Base-by-base conservation (phyloP, 1,139 yeast genomes). In the Keqinozyma sinolaborantium region DNA sequence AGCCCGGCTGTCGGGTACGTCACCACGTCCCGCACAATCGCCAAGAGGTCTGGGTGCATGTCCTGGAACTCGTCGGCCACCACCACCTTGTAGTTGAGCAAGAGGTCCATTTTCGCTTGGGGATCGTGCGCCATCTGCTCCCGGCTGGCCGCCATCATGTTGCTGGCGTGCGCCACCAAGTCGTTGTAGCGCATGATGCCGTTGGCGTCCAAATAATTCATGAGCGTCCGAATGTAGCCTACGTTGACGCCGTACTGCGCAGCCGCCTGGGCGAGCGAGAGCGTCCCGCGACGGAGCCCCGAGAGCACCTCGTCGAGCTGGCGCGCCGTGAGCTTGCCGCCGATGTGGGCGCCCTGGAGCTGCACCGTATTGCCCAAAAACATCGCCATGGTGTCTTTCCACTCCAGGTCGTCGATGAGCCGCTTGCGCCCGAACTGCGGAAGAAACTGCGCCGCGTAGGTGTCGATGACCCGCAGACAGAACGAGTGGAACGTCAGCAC, bases 11-110 rank as follows among this genome's bases (percentile, higher is more conserved):
- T 51, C 2, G 66, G 67, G 42, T 65, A 63, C 7, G 34, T 35
- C 2, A 53, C 52, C 3, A 81, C 50, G 2, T 52, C 46, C 28
- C 57, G 50, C 3, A 82, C 53, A 4, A 83, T 51, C 9, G 64
- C 59, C 28, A 74, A 49, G 16, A 82, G 59, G n/a, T 61, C 63
- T 0, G 70, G 67, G 40, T 78, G 73, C 54, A 82, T 66, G 53
- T 84, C 95, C 50, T 84, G 94, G 47, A 79, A 80, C 53, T 84
- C 95, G 53, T 84, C 95, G 9, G 83, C 77, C 0, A 84, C 53
- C 0, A 83, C 61, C 3, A 54, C 68, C 35, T 55, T 56, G 32
- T 56, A 59, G 11, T 46, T 43, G 5, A 47, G 39, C 19, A 67
- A 30, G 23, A 49, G 53, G 1, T 53, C 50, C 9, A 64, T 56